Conservation (phyloP, 257 asterid genomes). For the Solanum neorickii region DNA sequence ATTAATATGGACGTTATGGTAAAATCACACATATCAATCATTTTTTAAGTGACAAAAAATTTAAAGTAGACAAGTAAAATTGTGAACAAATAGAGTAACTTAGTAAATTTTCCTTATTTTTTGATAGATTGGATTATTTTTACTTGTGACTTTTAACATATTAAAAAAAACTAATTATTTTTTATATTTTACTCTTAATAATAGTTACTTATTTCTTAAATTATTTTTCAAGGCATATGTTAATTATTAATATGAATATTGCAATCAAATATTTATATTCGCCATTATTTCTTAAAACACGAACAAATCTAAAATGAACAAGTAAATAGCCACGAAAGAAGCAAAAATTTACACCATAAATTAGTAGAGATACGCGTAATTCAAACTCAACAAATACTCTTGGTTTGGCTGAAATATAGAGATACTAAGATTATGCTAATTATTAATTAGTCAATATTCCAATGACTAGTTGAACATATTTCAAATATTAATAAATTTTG, state of each 20-base stretch:
- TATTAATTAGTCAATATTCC: not conserved
- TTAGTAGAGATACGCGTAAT: not conserved
- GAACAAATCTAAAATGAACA: not conserved
- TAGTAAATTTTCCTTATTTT: not conserved
- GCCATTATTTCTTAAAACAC: no score
- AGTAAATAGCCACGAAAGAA: not conserved
- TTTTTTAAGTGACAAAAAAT: fast-evolving
- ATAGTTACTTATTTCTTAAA: no score
- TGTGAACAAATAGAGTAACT: fast-evolving
- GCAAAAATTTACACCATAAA: not conserved
- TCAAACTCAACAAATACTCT: not conserved
- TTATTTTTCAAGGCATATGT: not conserved
- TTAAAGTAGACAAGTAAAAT: not conserved
- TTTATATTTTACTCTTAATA: fast-evolving
- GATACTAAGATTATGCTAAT: not conserved
- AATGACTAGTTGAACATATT: not conserved
- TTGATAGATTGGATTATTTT: no score
- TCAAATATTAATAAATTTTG: not conserved
- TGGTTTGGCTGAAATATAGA: not conserved
- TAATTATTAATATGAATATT: no score
- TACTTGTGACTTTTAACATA: no score
- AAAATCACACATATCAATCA: not conserved
- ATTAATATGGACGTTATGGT: not conserved
- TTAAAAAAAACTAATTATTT: no score
- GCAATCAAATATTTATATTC: no score